phyloP scores from a whole-genome alignment of 495 filamentous ascomycete species.

The Annulohypoxylon maeteangense region DNA sequence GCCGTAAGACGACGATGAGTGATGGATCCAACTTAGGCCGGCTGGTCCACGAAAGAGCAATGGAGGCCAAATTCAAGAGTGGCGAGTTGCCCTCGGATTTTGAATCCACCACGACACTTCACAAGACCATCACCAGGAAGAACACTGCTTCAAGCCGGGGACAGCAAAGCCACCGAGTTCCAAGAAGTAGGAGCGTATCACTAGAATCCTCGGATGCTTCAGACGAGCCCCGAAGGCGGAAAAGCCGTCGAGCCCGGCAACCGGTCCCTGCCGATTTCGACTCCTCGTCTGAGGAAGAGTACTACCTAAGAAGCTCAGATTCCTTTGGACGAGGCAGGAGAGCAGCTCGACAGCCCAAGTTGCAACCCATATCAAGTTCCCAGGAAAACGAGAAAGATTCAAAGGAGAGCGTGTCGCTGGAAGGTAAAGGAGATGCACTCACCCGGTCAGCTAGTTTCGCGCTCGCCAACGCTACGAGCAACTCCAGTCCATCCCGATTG shows the following conservation, averaged over 20 bases:
- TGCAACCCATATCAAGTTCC: slow-evolving; percentile 38
- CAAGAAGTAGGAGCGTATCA: slow-evolving; percentile 51
- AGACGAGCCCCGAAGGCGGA: slow-evolving; percentile 38
- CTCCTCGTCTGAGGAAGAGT: slow-evolving; percentile 36
- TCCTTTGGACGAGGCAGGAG: slow-evolving; percentile 37
- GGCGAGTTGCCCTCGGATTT: slow-evolving; percentile 49
- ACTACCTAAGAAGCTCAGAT: slow-evolving; percentile 34
- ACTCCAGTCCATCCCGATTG: background rate
- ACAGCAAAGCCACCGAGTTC: slow-evolving; percentile 42
- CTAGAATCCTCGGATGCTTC: slow-evolving; percentile 51
- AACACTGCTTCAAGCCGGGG: slow-evolving; percentile 37
- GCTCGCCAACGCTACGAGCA: slow-evolving; percentile 31
- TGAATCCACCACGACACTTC: slow-evolving; percentile 41
- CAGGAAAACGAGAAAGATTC: slow-evolving; percentile 39
- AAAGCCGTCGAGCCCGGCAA: slow-evolving; percentile 10
- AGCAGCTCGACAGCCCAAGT: slow-evolving; percentile 31
- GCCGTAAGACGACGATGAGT: slow-evolving; percentile 45
- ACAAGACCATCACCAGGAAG: slow-evolving; percentile 39
- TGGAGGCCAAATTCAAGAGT: slow-evolving; percentile 53
- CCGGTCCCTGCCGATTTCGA: slow-evolving; percentile 31
- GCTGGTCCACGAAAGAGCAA: slow-evolving; percentile 50
- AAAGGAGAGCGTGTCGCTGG: slow-evolving; percentile 32
- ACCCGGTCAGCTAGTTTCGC: slow-evolving; percentile 31
- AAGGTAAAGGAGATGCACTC: slow-evolving; percentile 7
- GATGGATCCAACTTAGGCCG: slow-evolving; percentile 44